Evolutionary conservation across 805 yeast species (phyloP).

Genomic region (Saturnispora quitensis): DNA sequence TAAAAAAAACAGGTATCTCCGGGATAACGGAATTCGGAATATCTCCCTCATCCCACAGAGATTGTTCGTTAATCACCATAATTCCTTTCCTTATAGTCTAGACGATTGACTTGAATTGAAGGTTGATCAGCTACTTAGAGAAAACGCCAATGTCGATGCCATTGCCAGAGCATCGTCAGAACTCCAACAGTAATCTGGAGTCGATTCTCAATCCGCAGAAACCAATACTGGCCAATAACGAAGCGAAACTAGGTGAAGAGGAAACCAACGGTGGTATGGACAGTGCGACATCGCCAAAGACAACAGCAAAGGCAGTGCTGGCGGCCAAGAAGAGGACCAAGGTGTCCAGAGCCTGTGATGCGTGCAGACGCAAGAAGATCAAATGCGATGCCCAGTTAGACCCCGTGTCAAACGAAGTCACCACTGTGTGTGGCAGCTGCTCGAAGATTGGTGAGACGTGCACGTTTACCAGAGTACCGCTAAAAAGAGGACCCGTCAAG

Average conservation of each 20-base stretch:
- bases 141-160: not conserved
- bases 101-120: not conserved
- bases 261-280: not conserved
- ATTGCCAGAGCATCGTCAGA: not conserved
- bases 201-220: not conserved
- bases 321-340: constrained; percentile 52
- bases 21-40: not conserved
- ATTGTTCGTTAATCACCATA: not conserved
- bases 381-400: constrained; percentile 57
- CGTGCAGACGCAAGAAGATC: constrained; percentile 65
- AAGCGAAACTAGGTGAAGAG: not conserved
- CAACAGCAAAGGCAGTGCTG: not conserved
- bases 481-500: constrained; percentile 73
- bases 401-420: constrained; percentile 35
- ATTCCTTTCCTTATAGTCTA: not conserved
- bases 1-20: not conserved
- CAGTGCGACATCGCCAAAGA: not conserved
- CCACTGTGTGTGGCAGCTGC: constrained; percentile 54
- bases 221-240: not conserved
- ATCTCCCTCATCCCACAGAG: not conserved
- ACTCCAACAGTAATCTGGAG: not conserved
- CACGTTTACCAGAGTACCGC: constrained; percentile 59
- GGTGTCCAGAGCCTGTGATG: constrained; percentile 76
- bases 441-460: constrained; percentile 50
- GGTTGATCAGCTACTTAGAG: not conserved